Base-by-base conservation (phyloP, 2,329 filamentous ascomycete species). In the Talaromyces piceae region DNA sequence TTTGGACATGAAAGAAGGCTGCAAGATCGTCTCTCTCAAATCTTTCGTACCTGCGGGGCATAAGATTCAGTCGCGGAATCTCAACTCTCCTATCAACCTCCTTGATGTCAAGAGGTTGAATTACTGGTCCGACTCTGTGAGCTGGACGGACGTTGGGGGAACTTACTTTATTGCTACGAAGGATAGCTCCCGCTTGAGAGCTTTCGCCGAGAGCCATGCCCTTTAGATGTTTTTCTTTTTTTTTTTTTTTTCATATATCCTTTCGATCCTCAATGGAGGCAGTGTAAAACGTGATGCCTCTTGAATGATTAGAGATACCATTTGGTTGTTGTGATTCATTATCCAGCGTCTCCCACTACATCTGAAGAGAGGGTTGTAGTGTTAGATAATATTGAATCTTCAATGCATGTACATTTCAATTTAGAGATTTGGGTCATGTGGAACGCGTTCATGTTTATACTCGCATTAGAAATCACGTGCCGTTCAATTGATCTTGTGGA, bases 81-180 rank as follows among this genome's bases (percentile, higher is more conserved):
- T 87, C 62, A 86, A 94, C 59, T 87, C 91, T 47, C 87, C 87
- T 4, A 83, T 84, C 58, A 93, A 90, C 57, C 81, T 94, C 53
- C 79, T 97, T 47, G 81, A 87, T 31, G 88, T 93, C 55, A 79
- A 87, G 64, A 76, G 84, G 37, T 82, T 85, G 61, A 76, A 82
- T 52, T 93, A 88, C 65, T 86, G 78, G 59, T 81, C 77, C 12
- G 74, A 77, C 41, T 79, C 77, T 56, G 93, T 98, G 57, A 95
- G 90, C 71, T 98, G 93, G 93, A 91, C 88, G 12, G 86, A 87
- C 58, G 82, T 84, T 47, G 84, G 84, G 23, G 91, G 91, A 25
- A 81, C 83, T 51, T 98, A 93, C 70, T 97, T 87, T 65, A 87
- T 97, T 64, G 90, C 91, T 52, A 90, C 81, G 11, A 88, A 88